These are phyloP conservation scores for Pharus latifolius DNA, from an alignment of 176 grass and related monocot genomes.

Conservation along the genomic window DNA sequence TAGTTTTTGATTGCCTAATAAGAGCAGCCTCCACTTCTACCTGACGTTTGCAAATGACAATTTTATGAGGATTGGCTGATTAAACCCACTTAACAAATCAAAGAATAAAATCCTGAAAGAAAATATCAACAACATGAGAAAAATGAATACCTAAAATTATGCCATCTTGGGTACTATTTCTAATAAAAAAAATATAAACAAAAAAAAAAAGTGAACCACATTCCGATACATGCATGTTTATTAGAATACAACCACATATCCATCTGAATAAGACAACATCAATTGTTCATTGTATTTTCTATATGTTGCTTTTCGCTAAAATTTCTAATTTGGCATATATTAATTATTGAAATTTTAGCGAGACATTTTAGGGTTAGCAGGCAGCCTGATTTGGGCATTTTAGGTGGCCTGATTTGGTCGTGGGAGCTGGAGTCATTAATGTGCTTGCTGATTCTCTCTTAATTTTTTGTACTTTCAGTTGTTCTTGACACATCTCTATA, in stretches of 20 bases:
- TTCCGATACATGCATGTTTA: neutral
- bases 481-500: constrained; percentile 9
- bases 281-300: neutral
- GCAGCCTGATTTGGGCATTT: too few relatives aligned
- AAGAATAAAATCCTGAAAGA: neutral
- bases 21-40: constrained; percentile 93
- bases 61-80: neutral
- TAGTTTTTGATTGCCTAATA: constrained; percentile 85
- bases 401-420: too few relatives aligned
- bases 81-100: neutral
- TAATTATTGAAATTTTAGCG: neutral
- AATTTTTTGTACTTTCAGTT: neutral
- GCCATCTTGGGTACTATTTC: neutral
- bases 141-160: neutral
- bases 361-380: too few relatives aligned
- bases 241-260: neutral
- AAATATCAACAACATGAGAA: neutral
- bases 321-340: neutral
- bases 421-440: too few relatives aligned
- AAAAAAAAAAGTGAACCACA: neutral
- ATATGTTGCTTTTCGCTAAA: neutral
- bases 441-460: too few relatives aligned
- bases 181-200: neutral
- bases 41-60: constrained; percentile 34
- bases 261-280: neutral